Percentiles rank a stretch among this genome's conserved stretches.
Conservation (phyloP, 2,329 filamentous ascomycete genomes). For the Colletotrichum sublineola region DNA sequence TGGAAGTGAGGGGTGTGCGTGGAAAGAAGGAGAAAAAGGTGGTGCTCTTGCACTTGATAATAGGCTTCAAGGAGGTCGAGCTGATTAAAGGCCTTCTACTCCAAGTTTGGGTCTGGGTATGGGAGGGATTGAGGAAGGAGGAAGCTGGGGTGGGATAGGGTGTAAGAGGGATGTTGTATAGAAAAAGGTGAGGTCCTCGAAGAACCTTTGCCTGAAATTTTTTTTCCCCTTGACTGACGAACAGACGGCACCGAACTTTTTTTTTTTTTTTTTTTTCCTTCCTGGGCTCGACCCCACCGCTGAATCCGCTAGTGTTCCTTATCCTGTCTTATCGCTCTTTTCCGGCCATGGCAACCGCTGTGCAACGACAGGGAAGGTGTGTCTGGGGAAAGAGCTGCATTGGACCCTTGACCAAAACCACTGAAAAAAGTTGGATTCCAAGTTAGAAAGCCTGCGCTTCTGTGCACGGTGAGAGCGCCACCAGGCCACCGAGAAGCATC, state of each 20-base stretch:
- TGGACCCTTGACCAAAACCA: slow-evolving; percentile 31
- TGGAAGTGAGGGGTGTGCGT: slow-evolving; percentile 12
- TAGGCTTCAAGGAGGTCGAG: slow-evolving; percentile 42
- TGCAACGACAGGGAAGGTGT: slow-evolving; percentile 40
- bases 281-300: slow-evolving; percentile 37
- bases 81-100: slow-evolving; percentile 28
- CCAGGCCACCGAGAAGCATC: slow-evolving; percentile 30
- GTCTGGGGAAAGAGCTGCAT: slow-evolving; percentile 40
- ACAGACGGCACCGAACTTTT: slow-evolving; percentile 31
- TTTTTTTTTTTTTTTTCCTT: slow-evolving; percentile 37
- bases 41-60: slow-evolving; percentile 31
- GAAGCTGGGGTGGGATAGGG: slow-evolving; percentile 36
- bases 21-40: slow-evolving; percentile 11
- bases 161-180: slow-evolving; percentile 31
- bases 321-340: slow-evolving; percentile 42
- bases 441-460: slow-evolving; percentile 14
- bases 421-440: slow-evolving; percentile 13
- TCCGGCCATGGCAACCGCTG: slow-evolving; percentile 41
- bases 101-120: slow-evolving; percentile 8
- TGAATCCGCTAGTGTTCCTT: slow-evolving; percentile 38
- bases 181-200: slow-evolving; percentile 33
- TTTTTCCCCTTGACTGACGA: slow-evolving; percentile 39
- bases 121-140: slow-evolving; percentile 22
- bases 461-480: slow-evolving; percentile 22
- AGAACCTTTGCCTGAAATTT: slow-evolving; percentile 43